phyloP scores from a whole-genome alignment of 2,329 filamentous ascomycete genomes.

The Ramularia endophylla region DNA sequence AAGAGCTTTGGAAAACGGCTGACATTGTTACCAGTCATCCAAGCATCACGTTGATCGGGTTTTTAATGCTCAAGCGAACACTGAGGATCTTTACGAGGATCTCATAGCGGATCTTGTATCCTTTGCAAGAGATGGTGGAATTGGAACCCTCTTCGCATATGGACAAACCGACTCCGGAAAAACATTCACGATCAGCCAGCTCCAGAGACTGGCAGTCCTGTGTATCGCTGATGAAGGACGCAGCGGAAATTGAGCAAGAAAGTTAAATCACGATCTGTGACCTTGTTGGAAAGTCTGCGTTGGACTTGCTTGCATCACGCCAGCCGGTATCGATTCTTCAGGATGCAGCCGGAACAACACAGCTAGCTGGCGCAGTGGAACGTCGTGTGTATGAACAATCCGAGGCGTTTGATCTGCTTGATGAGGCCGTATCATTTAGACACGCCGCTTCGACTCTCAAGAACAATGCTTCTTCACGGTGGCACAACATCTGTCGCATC shows the following conservation, averaged over 20 bases:
- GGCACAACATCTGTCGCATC: constrained; percentile 10
- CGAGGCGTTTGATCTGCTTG: constrained; percentile 4
- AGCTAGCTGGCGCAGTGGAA: constrained; percentile 4
- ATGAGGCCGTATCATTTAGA: not conserved
- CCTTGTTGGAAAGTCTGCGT: constrained; percentile 6
- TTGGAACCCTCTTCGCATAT: constrained; percentile 8
- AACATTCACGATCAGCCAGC: constrained; percentile 8
- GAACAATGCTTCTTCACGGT: constrained; percentile 9
- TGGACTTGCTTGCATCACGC: constrained; percentile 6
- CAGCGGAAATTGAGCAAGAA: not conserved
- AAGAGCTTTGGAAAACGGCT: not conserved
- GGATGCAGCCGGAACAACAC: constrained; percentile 3
- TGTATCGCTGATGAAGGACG: constrained; percentile 1
- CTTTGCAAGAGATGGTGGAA: constrained; percentile 3
- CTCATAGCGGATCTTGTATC: constrained; percentile 1
- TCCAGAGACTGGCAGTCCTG: constrained; percentile 5
- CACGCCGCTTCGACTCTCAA: constrained; percentile 5
- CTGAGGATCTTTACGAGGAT: constrained; percentile 1
- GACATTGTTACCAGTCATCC: constrained; percentile 1
- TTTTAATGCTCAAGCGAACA: constrained; percentile 2
- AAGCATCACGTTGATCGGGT: constrained; percentile 3
- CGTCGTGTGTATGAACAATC: not conserved
- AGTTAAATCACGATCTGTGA: constrained; percentile 5
- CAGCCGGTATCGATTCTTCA: constrained; percentile 3
- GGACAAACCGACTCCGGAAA: constrained; percentile 9